phyloP scores from a whole-genome alignment of 2,329 filamentous ascomycete genomes.

The Aspergillus fischeri region DNA sequence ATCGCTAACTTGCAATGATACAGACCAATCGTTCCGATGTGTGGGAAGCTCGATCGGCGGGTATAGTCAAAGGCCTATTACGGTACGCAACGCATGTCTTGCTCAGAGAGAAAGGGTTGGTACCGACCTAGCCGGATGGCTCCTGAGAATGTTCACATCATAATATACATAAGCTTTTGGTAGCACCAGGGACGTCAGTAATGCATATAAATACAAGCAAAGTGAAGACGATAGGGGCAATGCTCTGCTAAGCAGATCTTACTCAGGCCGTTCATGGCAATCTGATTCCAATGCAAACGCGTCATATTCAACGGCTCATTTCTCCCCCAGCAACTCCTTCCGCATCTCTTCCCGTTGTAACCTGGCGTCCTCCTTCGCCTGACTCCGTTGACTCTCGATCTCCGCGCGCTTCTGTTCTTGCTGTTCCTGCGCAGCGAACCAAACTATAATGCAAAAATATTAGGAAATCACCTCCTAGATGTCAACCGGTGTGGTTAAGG shows the following conservation, averaged over 20 bases:
- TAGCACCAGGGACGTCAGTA: not conserved
- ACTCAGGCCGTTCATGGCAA: not conserved
- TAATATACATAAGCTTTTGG: not conserved
- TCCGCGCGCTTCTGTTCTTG: conserved; percentile 26
- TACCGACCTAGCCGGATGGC: not conserved
- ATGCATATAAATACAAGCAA: conserved; percentile 7
- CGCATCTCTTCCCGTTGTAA: conserved; percentile 38
- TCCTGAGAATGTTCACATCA: not conserved
- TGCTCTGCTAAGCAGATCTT: not conserved
- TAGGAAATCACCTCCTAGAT: not conserved
- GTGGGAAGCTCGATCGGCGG: conserved; percentile 15
- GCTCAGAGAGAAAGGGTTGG: not conserved
- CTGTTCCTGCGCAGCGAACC: conserved; percentile 37
- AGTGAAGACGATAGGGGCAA: not conserved
- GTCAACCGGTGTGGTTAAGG: not conserved
- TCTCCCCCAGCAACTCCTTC: conserved; percentile 35
- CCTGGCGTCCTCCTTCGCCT: conserved; percentile 29
- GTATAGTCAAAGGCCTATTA: conserved; percentile 19
- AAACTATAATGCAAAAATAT: conserved; percentile 27
- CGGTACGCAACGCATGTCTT: not conserved
- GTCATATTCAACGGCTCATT: conserved; percentile 13
- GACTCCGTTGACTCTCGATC: conserved; percentile 18
- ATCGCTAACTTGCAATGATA: too few relatives aligned
- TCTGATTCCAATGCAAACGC: not conserved
- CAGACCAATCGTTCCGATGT: too few relatives aligned